phyloP scores from a whole-genome alignment of 495 filamentous ascomycete genomes.

The Podospora tetraspora region DNA sequence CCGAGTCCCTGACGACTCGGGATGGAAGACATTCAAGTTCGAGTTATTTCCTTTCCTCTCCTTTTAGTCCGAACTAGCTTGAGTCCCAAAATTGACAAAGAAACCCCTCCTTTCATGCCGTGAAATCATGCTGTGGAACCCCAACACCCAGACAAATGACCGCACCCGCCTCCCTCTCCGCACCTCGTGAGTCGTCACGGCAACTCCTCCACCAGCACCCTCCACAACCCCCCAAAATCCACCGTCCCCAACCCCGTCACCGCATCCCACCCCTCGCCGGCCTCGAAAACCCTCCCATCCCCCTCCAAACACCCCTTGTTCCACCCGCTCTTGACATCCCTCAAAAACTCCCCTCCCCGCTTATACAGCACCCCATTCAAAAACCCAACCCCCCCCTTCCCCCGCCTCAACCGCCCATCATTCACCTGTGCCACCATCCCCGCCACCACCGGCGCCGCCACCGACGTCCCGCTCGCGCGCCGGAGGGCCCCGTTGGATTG shows the following conservation, averaged over 20 bases:
- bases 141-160: background rate
- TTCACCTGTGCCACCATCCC: constrained; percentile 56
- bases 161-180: background rate
- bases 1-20: background rate
- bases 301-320: constrained; percentile 54
- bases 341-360: constrained; percentile 37
- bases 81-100: background rate
- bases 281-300: constrained; percentile 47
- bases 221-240: background rate
- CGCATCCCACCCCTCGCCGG: constrained; percentile 56
- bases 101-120: background rate
- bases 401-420: constrained; percentile 51
- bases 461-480: constrained; percentile 51
- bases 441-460: constrained; percentile 53
- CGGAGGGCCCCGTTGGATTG: constrained; percentile 37
- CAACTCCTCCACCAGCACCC: background rate
- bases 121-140: too few relatives aligned
- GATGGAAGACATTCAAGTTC: background rate
- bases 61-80: background rate
- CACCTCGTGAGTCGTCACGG: background rate
- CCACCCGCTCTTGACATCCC: constrained; percentile 55
- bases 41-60: background rate
- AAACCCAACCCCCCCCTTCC: constrained; percentile 43
- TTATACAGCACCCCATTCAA: constrained; percentile 57
- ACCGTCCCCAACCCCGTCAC: constrained; percentile 52